Evolutionary conservation across 805 yeast species (phyloP), one percentile per base, ranked within the genome.

Genomic region (Candida glaebosa): DNA sequence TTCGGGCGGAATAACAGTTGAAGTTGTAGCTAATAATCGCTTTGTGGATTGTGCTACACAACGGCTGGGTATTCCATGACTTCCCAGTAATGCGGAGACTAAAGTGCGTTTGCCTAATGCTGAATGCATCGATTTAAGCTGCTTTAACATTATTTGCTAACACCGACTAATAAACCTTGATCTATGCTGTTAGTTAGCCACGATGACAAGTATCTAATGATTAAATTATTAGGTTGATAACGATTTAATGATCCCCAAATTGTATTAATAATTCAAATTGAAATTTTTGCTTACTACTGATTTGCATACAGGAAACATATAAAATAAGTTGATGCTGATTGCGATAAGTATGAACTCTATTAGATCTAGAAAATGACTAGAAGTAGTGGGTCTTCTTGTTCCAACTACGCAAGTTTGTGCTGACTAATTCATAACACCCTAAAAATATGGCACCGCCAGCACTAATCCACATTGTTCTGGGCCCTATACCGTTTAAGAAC

Each of bases 361-460:
- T n/a, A n/a, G n/a, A n/a, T n/a, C n/a, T n/a, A n/a, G n/a, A n/a
- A n/a, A n/a, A n/a, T n/a, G n/a, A 14, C 14, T 28, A 28, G 31
- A 28, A 10, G 5, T 9, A 14, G 12, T 28, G 9, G 16, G 31
- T 26, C 16, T 28, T 9, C n/a, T 10, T 10, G 9, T 35, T 35
- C 39, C 38, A 42, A 3, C 43, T 10, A 5, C 45, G 36, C 37
- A 71, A 56, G n/a, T 57, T 47, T 7, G 71, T 56, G 47, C 70
- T 73, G 8, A 79, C 84, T 17, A 82, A 61, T 63, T 95, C 99
- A 57, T 93, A 93, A 41, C 87, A 87, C 3, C 99, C 99, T 42
- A 93, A 69, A 68, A 95, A 93, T 14, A 95, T 89, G 14, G 98
- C 96, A 20, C 99, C 99, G 16, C 99, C 99, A 3, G 95, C 93